A percentile compares a stretch with the other conserved stretches of the same genome.
Conservation (phyloP, 1,139 yeast genomes). For the Saccharomyces hybrid region DNA sequence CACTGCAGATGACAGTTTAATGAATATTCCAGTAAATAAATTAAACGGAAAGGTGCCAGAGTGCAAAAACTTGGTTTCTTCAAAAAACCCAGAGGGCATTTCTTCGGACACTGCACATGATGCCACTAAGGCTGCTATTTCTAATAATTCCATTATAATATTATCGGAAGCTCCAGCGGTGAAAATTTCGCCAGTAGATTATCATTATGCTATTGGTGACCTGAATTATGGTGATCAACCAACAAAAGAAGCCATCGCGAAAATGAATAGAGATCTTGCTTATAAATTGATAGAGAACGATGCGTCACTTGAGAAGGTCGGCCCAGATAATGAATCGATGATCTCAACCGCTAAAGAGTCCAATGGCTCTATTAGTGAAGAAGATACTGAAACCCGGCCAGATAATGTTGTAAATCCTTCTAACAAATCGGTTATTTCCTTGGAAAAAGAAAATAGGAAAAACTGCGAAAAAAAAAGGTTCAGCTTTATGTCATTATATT, state of each 20-base stretch:
- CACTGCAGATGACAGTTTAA: neutral
- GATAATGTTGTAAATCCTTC: neutral
- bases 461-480: conserved; percentile 18
- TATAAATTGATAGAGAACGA: neutral
- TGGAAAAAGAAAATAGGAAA: conserved; percentile 3
- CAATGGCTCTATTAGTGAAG: neutral
- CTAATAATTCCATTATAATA: neutral
- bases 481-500: conserved; percentile 26
- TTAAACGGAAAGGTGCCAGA: neutral
- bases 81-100: too few relatives aligned
- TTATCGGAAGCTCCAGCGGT: neutral
- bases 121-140: neutral
- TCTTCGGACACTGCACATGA: neutral
- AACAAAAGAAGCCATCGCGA: neutral
- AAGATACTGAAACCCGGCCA: neutral
- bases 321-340: neutral
- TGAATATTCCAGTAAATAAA: neutral
- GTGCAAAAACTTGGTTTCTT: neutral
- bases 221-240: neutral
- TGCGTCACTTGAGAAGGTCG: neutral
- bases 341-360: neutral
- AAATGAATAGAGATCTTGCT: neutral
- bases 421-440: neutral
- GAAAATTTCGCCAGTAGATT: neutral
- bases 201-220: neutral